phyloP scores from a whole-genome alignment of 2,329 filamentous ascomycete genomes.

The Cordyceps farinosa region DNA sequence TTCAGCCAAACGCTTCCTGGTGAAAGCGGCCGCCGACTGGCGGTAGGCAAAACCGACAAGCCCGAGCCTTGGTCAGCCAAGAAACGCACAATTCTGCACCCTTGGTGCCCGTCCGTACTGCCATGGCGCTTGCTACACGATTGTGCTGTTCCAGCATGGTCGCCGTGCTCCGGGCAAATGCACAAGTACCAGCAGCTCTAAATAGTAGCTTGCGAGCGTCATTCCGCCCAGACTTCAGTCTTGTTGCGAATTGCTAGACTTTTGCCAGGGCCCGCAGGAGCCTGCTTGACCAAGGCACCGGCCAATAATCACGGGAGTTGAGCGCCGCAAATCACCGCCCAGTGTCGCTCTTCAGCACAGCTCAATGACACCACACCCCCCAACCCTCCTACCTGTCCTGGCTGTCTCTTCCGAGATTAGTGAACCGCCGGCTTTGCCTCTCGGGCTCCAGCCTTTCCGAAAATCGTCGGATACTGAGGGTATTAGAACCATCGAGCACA shows the following conservation, averaged over 20 bases:
- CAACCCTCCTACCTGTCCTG: slow-evolving; percentile 2
- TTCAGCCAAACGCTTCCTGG: background rate
- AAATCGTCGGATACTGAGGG: slow-evolving; percentile 9
- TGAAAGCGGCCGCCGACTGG: background rate
- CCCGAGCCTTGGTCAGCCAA: background rate
- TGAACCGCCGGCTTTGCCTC: slow-evolving; percentile 5
- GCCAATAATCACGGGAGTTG: slow-evolving; percentile 10
- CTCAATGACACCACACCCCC: slow-evolving; percentile 7
- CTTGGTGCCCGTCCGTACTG: background rate
- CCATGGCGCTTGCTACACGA: slow-evolving; percentile 4
- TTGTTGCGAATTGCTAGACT: background rate
- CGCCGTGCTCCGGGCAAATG: background rate
- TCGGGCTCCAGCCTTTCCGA: slow-evolving; percentile 8
- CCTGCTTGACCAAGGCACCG: slow-evolving; percentile 13
- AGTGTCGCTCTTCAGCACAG: background rate
- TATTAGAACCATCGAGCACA: background rate
- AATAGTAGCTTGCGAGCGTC: background rate
- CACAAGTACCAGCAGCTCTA: background rate
- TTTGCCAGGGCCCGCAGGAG: background rate
- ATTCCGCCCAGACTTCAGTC: background rate
- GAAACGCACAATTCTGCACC: background rate
- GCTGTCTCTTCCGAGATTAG: slow-evolving; percentile 10
- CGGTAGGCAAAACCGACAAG: background rate
- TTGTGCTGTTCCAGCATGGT: slow-evolving; percentile 3
- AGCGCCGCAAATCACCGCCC: slow-evolving; percentile 9